phyloP scores from a whole-genome alignment of 2,329 filamentous ascomycete genomes.

The Neoascochyta sp. region DNA sequence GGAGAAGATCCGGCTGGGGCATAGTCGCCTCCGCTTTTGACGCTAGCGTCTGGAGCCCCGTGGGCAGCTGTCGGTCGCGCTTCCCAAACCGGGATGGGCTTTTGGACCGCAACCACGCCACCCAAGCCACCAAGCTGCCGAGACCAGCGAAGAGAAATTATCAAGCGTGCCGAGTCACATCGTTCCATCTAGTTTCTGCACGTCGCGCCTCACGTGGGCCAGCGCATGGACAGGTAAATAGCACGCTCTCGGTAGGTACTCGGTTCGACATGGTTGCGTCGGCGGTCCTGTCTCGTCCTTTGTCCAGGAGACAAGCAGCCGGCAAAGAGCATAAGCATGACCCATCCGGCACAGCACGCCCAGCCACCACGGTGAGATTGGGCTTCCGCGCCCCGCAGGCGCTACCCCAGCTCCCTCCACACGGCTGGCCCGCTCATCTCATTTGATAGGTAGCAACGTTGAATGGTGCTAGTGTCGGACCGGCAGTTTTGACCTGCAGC shows the following conservation, averaged over 20 bases:
- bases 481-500: not conserved
- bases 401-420: not conserved
- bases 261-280: no score
- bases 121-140: conserved; percentile 1
- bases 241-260: no score
- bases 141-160: not conserved
- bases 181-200: not conserved
- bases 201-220: not conserved
- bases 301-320: no score
- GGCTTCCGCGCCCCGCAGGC: not conserved
- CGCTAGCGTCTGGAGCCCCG: not conserved
- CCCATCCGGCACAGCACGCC: no score
- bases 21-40: not conserved
- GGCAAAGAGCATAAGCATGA: no score
- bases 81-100: not conserved
- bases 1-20: not conserved
- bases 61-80: not conserved
- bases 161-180: not conserved
- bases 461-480: not conserved
- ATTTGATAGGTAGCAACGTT: not conserved
- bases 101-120: no score
- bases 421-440: not conserved
- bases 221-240: not conserved
- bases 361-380: no score
- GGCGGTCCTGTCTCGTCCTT: no score